Conservation (phyloP, 2,329 filamentous ascomycete genomes). For the Nothopassalora personata region DNA sequence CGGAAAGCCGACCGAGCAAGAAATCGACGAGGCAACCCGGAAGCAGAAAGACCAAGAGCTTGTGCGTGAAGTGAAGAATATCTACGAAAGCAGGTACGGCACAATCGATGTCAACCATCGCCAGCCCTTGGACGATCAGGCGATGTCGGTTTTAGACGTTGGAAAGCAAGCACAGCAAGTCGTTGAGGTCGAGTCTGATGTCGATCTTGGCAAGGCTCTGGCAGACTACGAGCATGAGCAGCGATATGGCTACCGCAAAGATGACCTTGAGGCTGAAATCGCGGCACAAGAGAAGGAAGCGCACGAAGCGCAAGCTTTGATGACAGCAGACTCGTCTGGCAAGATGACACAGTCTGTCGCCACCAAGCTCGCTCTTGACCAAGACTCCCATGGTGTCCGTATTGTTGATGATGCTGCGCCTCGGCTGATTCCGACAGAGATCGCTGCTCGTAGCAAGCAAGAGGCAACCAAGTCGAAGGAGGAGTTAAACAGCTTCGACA, state of each 20-base stretch:
- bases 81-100: conserved; percentile 42
- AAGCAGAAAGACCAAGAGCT: conserved; percentile 31
- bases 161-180: conserved; percentile 10
- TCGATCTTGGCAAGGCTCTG: conserved; percentile 23
- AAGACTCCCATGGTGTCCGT: conserved; percentile 11
- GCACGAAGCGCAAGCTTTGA: conserved; percentile 15
- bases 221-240: conserved; percentile 23
- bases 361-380: conserved; percentile 5
- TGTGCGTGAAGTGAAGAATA: conserved; percentile 35
- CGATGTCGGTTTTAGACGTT: neutral
- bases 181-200: conserved; percentile 21
- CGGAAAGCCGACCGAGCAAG: neutral
- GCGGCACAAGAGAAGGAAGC: conserved; percentile 18
- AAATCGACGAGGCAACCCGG: conserved; percentile 20
- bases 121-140: conserved; percentile 11
- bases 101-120: conserved; percentile 31
- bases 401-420: conserved; percentile 10
- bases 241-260: conserved; percentile 17
- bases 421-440: conserved; percentile 8
- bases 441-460: conserved; percentile 1
- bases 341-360: conserved; percentile 3
- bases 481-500: neutral
- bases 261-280: conserved; percentile 24
- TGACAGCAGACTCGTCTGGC: conserved; percentile 7
- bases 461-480: neutral